Evolutionary conservation across 345 rosid genomes (phyloP), one percentile per base, ranked within the genome.

Genomic region (Citrus australasica): DNA sequence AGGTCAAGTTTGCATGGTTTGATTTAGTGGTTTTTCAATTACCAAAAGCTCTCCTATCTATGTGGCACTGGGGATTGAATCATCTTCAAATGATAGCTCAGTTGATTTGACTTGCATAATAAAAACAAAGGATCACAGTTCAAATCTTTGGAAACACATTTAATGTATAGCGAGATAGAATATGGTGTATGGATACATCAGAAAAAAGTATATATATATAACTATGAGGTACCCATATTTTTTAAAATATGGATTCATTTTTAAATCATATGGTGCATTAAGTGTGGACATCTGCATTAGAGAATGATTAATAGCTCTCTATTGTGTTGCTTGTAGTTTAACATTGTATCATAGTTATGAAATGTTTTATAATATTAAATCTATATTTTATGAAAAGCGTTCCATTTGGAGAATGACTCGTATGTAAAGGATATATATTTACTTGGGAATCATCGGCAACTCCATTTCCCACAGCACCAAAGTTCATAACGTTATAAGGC

Each of bases 401-500:
- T 42, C 16, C 7, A 51, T 51, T 51, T 16, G 21, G 21, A 5
- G 11, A 53, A 32, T 46, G 56, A 40, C 13, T 22, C 5, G 64
- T 27, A 9, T 42, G 48, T 4, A 53, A 5, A 25, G 0, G 1
- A 48, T 21, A 53, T 19, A 21, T 72, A 88, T 91, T 61, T 69
- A 89, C 92, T 61, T 69, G 5, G 0, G 89, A 81, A 80, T 90
- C 90, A 38, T 92, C 92, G 7, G 84, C 79, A 67, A 24, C 76
- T 71, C 74, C 74, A 32, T 71, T 61, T 24, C 62, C 74, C 37
- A 71, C 19, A 56, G 32, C 65, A 22, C 32, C 65, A 33, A 9
- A 72, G 22, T 56, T 7, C 63, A 58, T 11, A 19, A 56, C 51
- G 30, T 58, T 33, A 56, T 55, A 53, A 51, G 14, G 7, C 16